A percentile compares a stretch with the other conserved stretches of the same genome.
Conservation (phyloP, 148 eudicot species). For the Rhododendron ovatum region DNA sequence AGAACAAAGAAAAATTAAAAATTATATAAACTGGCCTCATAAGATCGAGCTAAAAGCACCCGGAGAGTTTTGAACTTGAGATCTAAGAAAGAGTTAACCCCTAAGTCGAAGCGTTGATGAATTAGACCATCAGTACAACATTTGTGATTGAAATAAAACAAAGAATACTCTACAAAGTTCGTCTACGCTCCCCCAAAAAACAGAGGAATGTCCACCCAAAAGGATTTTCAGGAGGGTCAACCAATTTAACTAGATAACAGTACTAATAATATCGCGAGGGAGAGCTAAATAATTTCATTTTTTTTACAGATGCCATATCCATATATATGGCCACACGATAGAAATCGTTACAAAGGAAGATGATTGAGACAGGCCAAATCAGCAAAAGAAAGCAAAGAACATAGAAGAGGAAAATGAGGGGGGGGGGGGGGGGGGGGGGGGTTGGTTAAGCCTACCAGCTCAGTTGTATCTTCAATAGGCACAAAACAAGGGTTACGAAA, state of each 20-base stretch:
- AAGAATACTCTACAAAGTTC: neutral
- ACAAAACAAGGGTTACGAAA: neutral
- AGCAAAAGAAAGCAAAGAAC: neutral
- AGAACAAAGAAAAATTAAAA: neutral
- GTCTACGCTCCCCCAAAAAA: neutral
- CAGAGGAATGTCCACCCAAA: neutral
- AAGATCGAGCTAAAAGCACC: neutral
- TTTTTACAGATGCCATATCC: neutral
- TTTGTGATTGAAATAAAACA: neutral
- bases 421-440: no score
- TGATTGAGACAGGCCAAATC: neutral
- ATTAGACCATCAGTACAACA: neutral
- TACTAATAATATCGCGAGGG: neutral
- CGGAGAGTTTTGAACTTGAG: neutral
- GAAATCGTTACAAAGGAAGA: neutral
- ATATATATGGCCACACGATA: neutral
- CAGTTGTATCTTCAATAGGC: neutral
- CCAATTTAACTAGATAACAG: neutral
- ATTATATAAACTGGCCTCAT: neutral
- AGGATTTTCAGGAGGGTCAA: neutral
- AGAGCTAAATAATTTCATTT: neutral
- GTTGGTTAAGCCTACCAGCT: neutral
- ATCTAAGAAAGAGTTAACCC: neutral
- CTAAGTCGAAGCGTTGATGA: neutral
- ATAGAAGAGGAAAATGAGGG: neutral